A percentile compares a stretch with the other conserved stretches of the same genome.
phyloP scores from a whole-genome alignment of 2,329 filamentous ascomycete species.

The Fusarium nodosum region DNA sequence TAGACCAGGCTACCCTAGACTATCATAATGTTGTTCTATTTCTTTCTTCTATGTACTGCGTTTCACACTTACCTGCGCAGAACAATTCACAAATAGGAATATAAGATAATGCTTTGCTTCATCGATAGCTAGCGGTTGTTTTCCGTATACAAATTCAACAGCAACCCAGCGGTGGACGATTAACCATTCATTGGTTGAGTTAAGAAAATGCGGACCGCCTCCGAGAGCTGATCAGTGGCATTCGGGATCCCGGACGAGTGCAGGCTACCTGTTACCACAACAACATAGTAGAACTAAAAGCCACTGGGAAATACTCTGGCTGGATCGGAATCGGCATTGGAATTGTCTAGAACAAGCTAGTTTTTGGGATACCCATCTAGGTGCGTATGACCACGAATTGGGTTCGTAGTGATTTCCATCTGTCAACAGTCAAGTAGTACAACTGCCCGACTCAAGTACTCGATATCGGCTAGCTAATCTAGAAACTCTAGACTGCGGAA shows the following conservation, averaged over 20 bases:
- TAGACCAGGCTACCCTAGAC: constrained; percentile 14
- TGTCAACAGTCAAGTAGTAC: no score
- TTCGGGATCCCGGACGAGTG: not conserved
- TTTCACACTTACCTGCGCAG: no score
- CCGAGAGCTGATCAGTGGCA: not conserved
- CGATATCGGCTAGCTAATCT: not conserved
- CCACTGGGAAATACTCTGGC: no score
- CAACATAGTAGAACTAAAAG: not conserved
- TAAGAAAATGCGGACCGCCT: not conserved
- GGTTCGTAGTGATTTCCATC: not conserved
- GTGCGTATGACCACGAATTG: not conserved
- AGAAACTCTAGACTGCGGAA: constrained; percentile 14
- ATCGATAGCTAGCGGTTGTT: not conserved
- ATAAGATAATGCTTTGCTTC: no score
- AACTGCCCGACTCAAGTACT: not conserved
- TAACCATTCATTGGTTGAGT: not conserved
- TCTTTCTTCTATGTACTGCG: not conserved
- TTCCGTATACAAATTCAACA: not conserved
- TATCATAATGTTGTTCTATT: not conserved
- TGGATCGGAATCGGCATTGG: not conserved
- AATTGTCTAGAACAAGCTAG: not conserved
- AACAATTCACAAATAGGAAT: not conserved
- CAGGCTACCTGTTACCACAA: not conserved
- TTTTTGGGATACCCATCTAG: not conserved
- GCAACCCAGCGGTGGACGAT: not conserved